Evolutionary conservation across 148 eudicot species (phyloP).

Genomic region (Silene latifolia): DNA sequence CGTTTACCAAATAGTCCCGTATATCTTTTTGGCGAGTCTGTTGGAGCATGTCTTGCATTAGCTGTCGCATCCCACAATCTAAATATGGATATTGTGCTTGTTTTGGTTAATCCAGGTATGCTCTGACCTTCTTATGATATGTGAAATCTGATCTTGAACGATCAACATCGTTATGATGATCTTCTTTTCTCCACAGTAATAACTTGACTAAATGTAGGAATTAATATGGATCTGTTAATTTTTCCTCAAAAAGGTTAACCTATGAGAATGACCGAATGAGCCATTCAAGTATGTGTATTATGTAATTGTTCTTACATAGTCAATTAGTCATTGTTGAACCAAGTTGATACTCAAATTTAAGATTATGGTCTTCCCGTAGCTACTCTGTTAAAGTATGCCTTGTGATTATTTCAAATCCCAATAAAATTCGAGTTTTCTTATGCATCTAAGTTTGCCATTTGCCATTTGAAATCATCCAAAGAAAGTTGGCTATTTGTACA

Average conservation of each 20-base stretch:
- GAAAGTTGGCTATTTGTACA: too few species aligned
- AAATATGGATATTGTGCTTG: conserved; percentile 48
- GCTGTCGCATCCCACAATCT: conserved; percentile 74
- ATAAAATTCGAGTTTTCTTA: not conserved
- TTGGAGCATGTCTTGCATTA: conserved; percentile 85
- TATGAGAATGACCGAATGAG: not conserved
- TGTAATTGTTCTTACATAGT: not conserved
- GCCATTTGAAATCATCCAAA: too few species aligned
- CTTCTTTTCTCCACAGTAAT: not conserved
- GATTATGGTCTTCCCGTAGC: not conserved
- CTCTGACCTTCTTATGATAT: not conserved
- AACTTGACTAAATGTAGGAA: not conserved
- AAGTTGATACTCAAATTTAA: not conserved
- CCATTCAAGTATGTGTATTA: not conserved
- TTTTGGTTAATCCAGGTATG: conserved; percentile 40
- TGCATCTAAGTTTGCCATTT: too few species aligned
- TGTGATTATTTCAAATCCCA: not conserved
- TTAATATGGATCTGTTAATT: not conserved
- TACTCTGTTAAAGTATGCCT: not conserved
- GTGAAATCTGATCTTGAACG: not conserved
- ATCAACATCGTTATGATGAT: not conserved
- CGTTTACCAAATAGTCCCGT: conserved; percentile 59
- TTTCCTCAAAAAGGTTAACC: not conserved
- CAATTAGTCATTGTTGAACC: not conserved
- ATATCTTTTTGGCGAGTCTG: conserved; percentile 73